phyloP scores from a whole-genome alignment of 1,139 yeast species.

The Saccharomyces uvarum region DNA sequence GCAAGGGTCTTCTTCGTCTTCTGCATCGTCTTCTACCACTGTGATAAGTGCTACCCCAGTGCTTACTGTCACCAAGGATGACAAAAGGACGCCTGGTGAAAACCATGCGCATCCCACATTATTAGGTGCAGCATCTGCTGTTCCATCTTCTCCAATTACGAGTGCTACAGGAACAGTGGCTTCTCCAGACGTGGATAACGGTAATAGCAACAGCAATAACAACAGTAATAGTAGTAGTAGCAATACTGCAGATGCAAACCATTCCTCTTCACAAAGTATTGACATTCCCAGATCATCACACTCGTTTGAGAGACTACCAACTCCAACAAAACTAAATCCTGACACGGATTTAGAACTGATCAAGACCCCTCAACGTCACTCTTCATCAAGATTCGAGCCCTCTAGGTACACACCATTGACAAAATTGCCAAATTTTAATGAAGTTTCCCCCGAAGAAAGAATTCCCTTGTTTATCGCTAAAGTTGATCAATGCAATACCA shows the following conservation, averaged over 20 bases:
- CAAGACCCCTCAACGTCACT: constrained; percentile 82
- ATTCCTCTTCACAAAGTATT: constrained; percentile 27
- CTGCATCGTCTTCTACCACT: background rate
- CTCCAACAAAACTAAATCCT: constrained; percentile 37
- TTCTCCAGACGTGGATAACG: constrained; percentile 6
- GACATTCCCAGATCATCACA: constrained; percentile 40
- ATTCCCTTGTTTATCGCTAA: constrained; percentile 76
- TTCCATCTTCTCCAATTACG: constrained; percentile 15
- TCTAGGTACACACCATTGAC: constrained; percentile 67
- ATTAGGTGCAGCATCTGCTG: constrained; percentile 23
- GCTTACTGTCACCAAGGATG: constrained; percentile 6
- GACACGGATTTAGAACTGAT: constrained; percentile 50
- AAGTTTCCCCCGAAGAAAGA: constrained; percentile 81
- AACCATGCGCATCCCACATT: constrained; percentile 22
- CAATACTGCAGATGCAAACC: constrained; percentile 9
- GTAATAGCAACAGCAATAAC: constrained; percentile 2
- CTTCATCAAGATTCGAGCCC: constrained; percentile 87
- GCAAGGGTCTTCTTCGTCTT: constrained; percentile 3
- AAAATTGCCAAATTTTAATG: constrained; percentile 81
- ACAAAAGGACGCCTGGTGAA: background rate
- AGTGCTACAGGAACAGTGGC: constrained; percentile 13
- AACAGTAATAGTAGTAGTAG: background rate
- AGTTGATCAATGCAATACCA: constrained; percentile 87
- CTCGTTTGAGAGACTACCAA: constrained; percentile 39
- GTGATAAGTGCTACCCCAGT: constrained; percentile 4